Evolutionary conservation across 768 basidiomycete species (phyloP), one percentile per base, ranked within the genome.

Genomic region (Tulasnella sp.): DNA sequence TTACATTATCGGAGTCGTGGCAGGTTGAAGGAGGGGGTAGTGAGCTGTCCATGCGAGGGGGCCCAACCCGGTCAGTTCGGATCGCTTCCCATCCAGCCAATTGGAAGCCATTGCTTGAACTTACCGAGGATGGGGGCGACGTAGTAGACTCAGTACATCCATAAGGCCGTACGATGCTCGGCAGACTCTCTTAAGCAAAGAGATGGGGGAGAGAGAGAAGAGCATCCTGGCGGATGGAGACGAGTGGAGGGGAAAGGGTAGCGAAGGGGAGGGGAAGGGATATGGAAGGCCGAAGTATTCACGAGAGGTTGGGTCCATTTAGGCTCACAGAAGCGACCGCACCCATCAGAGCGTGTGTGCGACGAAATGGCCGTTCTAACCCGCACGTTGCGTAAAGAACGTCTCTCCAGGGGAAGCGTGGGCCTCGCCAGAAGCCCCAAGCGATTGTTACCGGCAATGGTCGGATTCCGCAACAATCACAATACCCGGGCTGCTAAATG

Each of bases 261-360:
- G 29, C 11, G 37, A 15, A 46, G 71, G 44, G 37, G 39, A 42
- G n/a, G 71, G 71, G 71, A 72, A 20, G 39, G 71, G 37, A 46
- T 39, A 72, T 40, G 39, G 71, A 40, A 35, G 20, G 3, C 37
- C n/a, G 71, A 40, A 40, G n/a, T 40, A 40, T 37, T n/a, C 10
- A 40, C 39, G 71, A 72, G 71, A 72, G 39, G 44, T 40, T 18
- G 71, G 71, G 71, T 72, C 71, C 71, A 72, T 72, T 72, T 72
- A 72, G 71, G 44, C 71, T 72, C 71, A 20, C 70, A 20, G 70
- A 70, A n/a, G 71, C 42, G 39, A 72, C 16, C 26, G 32, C 61
- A 67, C 16, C 61, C 61, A 67, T 18, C 61, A 26, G 13, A 67
- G 61, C 37, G 39, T 72, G 71, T 35, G 71, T 72, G 71, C n/a